Conservation (phyloP, 2,329 filamentous ascomycete species). For the Rutstroemia sp. region DNA sequence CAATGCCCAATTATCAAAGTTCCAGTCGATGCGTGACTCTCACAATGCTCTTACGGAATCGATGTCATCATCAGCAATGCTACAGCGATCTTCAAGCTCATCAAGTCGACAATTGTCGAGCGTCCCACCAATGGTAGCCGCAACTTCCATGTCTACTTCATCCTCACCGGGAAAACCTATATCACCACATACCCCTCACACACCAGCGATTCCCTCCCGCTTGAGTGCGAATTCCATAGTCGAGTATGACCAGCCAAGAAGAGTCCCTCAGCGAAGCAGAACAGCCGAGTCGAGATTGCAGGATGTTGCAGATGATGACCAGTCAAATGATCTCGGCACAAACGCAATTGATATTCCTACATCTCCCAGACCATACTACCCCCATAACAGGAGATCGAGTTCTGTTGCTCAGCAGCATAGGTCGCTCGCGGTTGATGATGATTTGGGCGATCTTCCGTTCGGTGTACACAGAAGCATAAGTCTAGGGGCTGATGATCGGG, state of each 20-base stretch:
- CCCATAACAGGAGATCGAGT: conserved; percentile 55
- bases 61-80: conserved; percentile 80
- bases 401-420: conserved; percentile 61
- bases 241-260: conserved; percentile 45
- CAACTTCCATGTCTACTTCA: conserved; percentile 73
- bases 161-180: conserved; percentile 87
- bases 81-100: conserved; percentile 76
- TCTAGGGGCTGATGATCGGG: conserved; percentile 56
- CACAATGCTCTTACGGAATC: conserved; percentile 87
- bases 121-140: conserved; percentile 57
- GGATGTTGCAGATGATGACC: conserved; percentile 21
- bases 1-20: conserved; percentile 73
- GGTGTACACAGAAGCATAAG: conserved; percentile 60
- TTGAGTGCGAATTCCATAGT: conserved; percentile 84
- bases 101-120: conserved; percentile 54
- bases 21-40: conserved; percentile 82
- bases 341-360: conserved; percentile 68
- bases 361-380: conserved; percentile 52
- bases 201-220: conserved; percentile 87
- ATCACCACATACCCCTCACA: conserved; percentile 86
- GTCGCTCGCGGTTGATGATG: conserved; percentile 48
- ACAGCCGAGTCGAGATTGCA: conserved; percentile 19
- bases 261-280: conserved; percentile 18
- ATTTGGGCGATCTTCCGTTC: conserved; percentile 50
- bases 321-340: conserved; percentile 43